phyloP scores from a whole-genome alignment of 768 basidiomycete species.

The Aureoboletus auriporus region DNA sequence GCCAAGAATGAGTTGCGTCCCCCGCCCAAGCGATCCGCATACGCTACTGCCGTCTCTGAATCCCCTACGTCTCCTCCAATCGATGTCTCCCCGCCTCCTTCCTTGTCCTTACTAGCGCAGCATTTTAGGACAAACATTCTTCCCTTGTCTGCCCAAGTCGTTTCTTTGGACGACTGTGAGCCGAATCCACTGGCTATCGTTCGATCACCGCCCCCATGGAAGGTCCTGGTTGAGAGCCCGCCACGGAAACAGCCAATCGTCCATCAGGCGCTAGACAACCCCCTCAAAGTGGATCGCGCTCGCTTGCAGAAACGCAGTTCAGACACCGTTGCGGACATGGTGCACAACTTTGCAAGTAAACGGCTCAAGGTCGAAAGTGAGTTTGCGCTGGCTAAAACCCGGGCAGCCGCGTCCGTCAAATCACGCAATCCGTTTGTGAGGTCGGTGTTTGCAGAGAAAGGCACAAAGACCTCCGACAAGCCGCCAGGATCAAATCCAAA shows the following conservation, averaged over 20 bases:
- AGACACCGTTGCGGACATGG: constrained; percentile 16
- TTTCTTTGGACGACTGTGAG: constrained; percentile 9
- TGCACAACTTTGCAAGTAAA: constrained; percentile 19
- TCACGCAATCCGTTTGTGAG: constrained; percentile 23
- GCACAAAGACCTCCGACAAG: neutral
- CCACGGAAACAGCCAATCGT: neutral
- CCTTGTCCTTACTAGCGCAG: neutral
- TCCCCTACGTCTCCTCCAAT: neutral
- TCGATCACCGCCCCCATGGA: constrained; percentile 28
- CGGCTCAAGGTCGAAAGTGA: constrained; percentile 19
- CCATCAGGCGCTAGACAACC: constrained; percentile 2
- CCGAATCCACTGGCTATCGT: constrained; percentile 25
- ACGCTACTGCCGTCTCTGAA: neutral
- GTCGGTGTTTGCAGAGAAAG: constrained; percentile 19
- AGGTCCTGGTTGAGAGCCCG: neutral
- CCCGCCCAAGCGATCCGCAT: neutral
- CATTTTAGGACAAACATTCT: constrained; percentile 1
- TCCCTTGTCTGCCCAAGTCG: constrained; percentile 17
- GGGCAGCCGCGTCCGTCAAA: neutral
- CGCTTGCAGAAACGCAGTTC: constrained; percentile 25
- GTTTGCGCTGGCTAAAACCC: constrained; percentile 15
- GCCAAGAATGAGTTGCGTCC: neutral
- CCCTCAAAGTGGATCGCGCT: constrained; percentile 18
- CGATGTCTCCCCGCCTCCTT: neutral
- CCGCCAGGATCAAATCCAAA: neutral